These are phyloP conservation scores for Exophiala alcalophila DNA, from an alignment of 2,329 filamentous ascomycete species.

Conservation along the genomic window DNA sequence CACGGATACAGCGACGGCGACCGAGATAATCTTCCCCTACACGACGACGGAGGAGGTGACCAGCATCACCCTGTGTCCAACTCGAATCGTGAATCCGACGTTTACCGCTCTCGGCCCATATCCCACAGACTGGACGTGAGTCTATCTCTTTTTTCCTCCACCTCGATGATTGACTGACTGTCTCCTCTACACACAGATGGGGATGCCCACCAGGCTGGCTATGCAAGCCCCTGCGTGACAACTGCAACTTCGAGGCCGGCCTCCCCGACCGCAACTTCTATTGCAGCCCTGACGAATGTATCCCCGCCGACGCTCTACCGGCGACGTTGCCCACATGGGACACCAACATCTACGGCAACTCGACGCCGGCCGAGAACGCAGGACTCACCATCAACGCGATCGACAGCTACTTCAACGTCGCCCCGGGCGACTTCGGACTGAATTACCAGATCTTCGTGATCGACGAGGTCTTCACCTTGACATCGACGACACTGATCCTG, in stretches of 20 bases:
- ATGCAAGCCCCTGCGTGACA: constrained; percentile 39
- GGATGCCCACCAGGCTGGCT: constrained; percentile 46
- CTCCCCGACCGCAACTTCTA: constrained; percentile 40
- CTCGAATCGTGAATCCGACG: constrained; percentile 33
- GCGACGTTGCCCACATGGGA: constrained; percentile 32
- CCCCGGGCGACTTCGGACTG: constrained; percentile 61
- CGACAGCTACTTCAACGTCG: constrained; percentile 60
- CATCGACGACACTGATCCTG: constrained; percentile 41
- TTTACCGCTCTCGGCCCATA: constrained; percentile 32
- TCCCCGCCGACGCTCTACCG: constrained; percentile 34
- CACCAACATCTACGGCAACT: constrained; percentile 24
- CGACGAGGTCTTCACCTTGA: constrained; percentile 43
- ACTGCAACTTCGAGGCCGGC: constrained; percentile 43
- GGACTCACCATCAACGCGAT: constrained; percentile 21
- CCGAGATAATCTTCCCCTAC: constrained; percentile 16
- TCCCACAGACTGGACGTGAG: constrained; percentile 32
- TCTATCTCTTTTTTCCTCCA: neutral
- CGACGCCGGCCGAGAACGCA: constrained; percentile 36
- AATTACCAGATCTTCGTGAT: constrained; percentile 60
- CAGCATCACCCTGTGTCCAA: constrained; percentile 32
- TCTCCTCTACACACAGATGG: constrained; percentile 38
- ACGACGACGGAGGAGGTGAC: constrained; percentile 16
- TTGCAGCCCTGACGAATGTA: constrained; percentile 43
- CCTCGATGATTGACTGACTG: neutral
- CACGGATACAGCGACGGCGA: constrained; percentile 12